Evolutionary conservation across 305 asterid genomes (phyloP).

Genomic region (Andrographis paniculata): DNA sequence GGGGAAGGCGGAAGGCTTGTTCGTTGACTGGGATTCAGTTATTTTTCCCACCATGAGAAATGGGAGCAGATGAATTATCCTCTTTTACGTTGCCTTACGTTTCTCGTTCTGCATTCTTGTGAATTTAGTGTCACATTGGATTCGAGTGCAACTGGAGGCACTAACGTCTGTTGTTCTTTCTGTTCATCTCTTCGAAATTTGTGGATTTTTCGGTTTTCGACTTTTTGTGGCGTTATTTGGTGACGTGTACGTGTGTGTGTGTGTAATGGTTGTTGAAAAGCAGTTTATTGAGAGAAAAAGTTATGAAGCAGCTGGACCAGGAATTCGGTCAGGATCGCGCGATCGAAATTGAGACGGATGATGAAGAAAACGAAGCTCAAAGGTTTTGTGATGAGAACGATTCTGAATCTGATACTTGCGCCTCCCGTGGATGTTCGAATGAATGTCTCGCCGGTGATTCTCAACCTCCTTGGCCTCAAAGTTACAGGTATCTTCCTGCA

Average conservation of each 20-base stretch:
- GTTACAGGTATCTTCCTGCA: slow-evolving; percentile 41
- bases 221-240: not conserved
- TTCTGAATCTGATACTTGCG: slow-evolving; percentile 51
- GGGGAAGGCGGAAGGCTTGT: not conserved
- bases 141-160: too few relatives aligned
- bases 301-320: slow-evolving; percentile 57
- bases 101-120: too few relatives aligned
- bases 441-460: slow-evolving; percentile 21
- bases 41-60: not conserved
- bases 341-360: slow-evolving; percentile 65
- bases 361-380: slow-evolving; percentile 72
- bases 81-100: too few relatives aligned
- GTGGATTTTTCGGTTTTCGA: not conserved
- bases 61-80: not conserved
- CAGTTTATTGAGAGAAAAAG: not conserved
- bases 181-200: not conserved
- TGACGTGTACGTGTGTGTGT: not conserved
- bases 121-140: too few relatives aligned
- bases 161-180: not conserved
- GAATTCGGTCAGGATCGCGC: slow-evolving; percentile 53
- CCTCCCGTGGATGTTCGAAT: slow-evolving; percentile 23
- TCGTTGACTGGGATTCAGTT: slow-evolving; percentile 8
- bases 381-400: slow-evolving; percentile 34
- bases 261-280: slow-evolving; percentile 2
- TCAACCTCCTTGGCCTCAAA: slow-evolving; percentile 66